phyloP scores from a whole-genome alignment of 805 yeast species.

The Saccharomycopsis oosterbeekiorum region DNA sequence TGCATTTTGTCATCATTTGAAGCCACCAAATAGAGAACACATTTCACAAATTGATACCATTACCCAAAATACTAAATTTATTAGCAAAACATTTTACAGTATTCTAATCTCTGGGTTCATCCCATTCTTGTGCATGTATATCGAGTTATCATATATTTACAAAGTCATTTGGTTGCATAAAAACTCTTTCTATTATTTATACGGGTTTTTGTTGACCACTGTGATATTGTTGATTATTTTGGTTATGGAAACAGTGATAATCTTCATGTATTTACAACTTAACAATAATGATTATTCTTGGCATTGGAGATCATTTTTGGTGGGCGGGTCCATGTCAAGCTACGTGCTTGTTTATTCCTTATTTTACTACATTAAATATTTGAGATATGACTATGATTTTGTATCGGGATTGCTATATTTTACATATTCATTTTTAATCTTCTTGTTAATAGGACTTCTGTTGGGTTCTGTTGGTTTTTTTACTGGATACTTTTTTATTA shows the following conservation, averaged over 20 bases:
- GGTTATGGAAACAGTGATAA: conserved; percentile 60
- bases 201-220: conserved; percentile 64
- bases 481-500: conserved; percentile 57
- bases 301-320: conserved; percentile 76
- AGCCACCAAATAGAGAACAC: not conserved
- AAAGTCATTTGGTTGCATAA: conserved; percentile 74
- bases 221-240: conserved; percentile 49
- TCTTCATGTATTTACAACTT: conserved; percentile 51
- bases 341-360: conserved; percentile 59
- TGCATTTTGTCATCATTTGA: no score
- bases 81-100: conserved; percentile 18
- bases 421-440: conserved; percentile 58
- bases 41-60: not conserved
- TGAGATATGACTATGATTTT: conserved; percentile 50
- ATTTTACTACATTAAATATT: conserved; percentile 49
- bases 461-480: conserved; percentile 70
- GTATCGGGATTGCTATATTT: conserved; percentile 61
- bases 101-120: conserved; percentile 52
- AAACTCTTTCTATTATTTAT: conserved; percentile 68
- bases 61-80: not conserved
- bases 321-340: conserved; percentile 63
- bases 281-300: conserved; percentile 41
- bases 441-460: conserved; percentile 52
- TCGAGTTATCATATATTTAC: conserved; percentile 63
- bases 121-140: conserved; percentile 75